These are phyloP conservation scores for Piper longum DNA, from an alignment of 164 flowering plant genomes.

Conservation along the genomic window DNA sequence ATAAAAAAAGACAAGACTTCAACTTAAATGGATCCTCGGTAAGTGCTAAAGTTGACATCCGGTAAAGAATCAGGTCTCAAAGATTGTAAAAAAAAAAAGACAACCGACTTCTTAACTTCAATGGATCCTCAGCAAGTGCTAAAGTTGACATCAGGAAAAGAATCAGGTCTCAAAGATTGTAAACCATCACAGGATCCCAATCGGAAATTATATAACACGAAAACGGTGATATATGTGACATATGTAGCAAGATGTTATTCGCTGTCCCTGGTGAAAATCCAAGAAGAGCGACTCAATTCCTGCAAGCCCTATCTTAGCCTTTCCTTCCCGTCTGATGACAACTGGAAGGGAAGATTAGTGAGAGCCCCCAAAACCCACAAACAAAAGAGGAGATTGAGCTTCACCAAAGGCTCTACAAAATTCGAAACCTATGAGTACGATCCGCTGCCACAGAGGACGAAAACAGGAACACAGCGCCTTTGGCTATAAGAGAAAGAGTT, in stretches of 20 bases:
- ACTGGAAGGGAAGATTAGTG: background rate
- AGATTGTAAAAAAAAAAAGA: no score
- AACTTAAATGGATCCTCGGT: background rate
- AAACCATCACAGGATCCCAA: conserved; percentile 1
- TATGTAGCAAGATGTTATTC: background rate
- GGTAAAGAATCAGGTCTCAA: no score
- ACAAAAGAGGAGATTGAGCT: background rate
- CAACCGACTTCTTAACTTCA: no score
- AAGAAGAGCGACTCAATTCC: no score
- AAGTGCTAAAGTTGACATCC: background rate
- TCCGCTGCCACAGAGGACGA: no score
- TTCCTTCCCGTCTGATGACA: background rate
- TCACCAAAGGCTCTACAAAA: no score
- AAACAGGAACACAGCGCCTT: no score
- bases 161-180: conserved; percentile 3
- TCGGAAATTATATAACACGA: no score
- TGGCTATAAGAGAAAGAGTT: no score
- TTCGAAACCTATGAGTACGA: no score
- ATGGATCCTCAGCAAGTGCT: background rate
- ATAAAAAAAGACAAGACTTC: background rate
- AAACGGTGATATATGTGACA: background rate
- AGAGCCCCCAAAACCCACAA: background rate
- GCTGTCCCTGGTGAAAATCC: no score
- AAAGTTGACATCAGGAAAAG: background rate
- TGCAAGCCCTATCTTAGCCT: no score